Evolutionary conservation across 305 asterid genomes (phyloP).

Genomic region (Plantago rigida): DNA sequence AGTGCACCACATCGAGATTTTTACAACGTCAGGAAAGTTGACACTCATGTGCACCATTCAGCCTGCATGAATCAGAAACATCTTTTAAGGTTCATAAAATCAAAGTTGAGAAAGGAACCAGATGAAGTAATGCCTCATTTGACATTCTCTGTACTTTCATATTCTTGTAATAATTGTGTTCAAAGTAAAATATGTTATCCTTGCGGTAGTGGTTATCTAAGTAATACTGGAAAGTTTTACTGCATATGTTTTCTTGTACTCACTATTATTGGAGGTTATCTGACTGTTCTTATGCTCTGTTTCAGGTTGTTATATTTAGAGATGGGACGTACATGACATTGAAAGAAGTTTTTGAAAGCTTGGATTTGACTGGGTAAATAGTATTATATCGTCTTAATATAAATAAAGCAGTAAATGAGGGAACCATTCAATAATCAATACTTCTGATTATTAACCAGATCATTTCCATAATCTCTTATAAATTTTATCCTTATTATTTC

Average conservation of each 20-base stretch:
- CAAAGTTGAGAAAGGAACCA: conserved; percentile 94
- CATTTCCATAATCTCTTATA: background rate
- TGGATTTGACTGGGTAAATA: conserved; percentile 86
- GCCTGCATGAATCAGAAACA: conserved; percentile 99
- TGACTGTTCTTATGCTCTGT: conserved; percentile 19
- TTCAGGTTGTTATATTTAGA: conserved; percentile 71
- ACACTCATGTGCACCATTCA: conserved; percentile 97
- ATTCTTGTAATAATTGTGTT: conserved; percentile 16
- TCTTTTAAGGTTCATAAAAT: conserved; percentile 83
- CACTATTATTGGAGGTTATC: conserved; percentile 8
- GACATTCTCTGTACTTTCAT: conserved; percentile 14
- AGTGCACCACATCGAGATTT: conserved; percentile 99
- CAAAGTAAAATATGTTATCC: conserved; percentile 1
- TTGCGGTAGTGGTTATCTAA: conserved; percentile 14
- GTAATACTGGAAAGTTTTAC: conserved; percentile 2
- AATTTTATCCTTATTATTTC: no score
- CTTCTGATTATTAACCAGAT: conserved; percentile 13
- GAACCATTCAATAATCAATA: conserved; percentile 15
- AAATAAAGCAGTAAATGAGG: background rate
- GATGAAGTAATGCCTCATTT: conserved; percentile 58
- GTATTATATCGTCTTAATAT: conserved; percentile 17
- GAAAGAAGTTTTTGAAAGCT: conserved; percentile 96
- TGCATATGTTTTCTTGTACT: background rate
- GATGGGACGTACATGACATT: conserved; percentile 94
- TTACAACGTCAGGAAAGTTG: conserved; percentile 96